Conservation (phyloP, 306 rosid genomes). For the Dalbergia oliveri region DNA sequence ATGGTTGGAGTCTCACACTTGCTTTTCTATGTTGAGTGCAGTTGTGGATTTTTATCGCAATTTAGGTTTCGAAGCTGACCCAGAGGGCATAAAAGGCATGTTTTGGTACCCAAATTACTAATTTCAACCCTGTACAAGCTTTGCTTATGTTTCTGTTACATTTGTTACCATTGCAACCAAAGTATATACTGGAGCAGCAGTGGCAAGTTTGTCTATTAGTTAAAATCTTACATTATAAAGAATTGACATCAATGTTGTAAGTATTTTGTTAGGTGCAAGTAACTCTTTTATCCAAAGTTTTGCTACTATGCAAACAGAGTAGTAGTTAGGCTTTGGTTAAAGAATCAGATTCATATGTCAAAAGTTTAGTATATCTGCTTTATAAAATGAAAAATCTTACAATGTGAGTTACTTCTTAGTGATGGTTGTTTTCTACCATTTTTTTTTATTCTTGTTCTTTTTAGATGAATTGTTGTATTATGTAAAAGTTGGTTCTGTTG, state of each 20-base stretch:
- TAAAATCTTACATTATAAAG: slow-evolving; percentile 32
- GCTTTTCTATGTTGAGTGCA: slow-evolving; percentile 57
- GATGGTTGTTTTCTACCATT: neutral
- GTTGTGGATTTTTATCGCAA: slow-evolving; percentile 91
- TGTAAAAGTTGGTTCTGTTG: neutral
- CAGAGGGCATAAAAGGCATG: slow-evolving; percentile 98
- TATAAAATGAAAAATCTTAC: neutral
- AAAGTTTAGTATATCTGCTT: neutral
- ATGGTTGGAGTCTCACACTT: slow-evolving; percentile 34
- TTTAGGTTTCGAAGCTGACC: slow-evolving; percentile 94
- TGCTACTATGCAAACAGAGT: slow-evolving; percentile 32
- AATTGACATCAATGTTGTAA: slow-evolving; percentile 40
- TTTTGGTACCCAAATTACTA: slow-evolving; percentile 88
- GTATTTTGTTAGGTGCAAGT: slow-evolving; percentile 37
- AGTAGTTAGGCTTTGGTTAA: slow-evolving; percentile 27
- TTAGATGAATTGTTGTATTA: slow-evolving; percentile 14
- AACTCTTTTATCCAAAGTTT: slow-evolving; percentile 10
- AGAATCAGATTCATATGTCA: slow-evolving; percentile 3
- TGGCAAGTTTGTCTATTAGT: neutral
- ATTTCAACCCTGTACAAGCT: slow-evolving; percentile 33
- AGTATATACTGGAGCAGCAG: slow-evolving; percentile 30
- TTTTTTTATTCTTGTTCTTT: neutral
- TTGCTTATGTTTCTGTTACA: slow-evolving; percentile 26
- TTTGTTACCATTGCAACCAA: slow-evolving; percentile 34
- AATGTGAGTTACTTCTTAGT: neutral